Evolutionary conservation across 805 yeast species (phyloP).

Genomic region (Saccharomycopsis fibuligera): DNA sequence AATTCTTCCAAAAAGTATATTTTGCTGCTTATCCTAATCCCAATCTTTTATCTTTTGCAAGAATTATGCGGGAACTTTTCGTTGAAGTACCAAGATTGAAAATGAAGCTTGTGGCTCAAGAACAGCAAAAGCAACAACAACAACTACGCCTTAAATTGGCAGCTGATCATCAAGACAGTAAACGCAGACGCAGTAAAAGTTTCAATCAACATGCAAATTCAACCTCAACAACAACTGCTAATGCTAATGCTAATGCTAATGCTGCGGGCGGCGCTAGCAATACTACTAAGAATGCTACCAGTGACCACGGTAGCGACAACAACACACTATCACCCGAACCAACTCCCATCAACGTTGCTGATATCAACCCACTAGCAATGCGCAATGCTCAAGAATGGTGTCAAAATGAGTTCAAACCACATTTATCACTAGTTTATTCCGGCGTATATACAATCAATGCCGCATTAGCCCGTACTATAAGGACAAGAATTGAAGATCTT

Average conservation of each 20-base stretch:
- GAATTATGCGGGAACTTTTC: slow-evolving; percentile 26
- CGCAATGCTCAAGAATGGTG: slow-evolving; percentile 53
- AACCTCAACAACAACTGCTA: neutral
- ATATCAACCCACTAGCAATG: slow-evolving; percentile 26
- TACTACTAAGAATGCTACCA: neutral
- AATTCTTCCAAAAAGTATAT: slow-evolving; percentile 24
- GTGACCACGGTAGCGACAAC: too few relatives aligned
- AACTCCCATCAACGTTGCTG: too few relatives aligned
- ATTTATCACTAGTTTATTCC: slow-evolving; percentile 65
- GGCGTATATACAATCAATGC: slow-evolving; percentile 49
- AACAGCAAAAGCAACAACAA: neutral
- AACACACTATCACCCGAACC: too few relatives aligned
- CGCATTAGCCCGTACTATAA: slow-evolving; percentile 57
- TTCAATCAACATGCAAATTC: neutral
- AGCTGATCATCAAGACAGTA: neutral
- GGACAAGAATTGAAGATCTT: slow-evolving; percentile 59
- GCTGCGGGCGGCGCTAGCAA: neutral
- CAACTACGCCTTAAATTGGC: too few relatives aligned
- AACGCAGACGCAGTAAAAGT: slow-evolving; percentile 1
- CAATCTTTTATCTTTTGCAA: slow-evolving; percentile 30
- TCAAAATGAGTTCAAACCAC: slow-evolving; percentile 56
- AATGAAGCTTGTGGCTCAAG: neutral
- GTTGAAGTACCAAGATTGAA: slow-evolving; percentile 17
- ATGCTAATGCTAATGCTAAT: neutral
- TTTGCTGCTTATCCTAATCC: slow-evolving; percentile 37